Evolutionary conservation across 306 rosid genomes (phyloP).

Genomic region (Gleditsia sinensis): DNA sequence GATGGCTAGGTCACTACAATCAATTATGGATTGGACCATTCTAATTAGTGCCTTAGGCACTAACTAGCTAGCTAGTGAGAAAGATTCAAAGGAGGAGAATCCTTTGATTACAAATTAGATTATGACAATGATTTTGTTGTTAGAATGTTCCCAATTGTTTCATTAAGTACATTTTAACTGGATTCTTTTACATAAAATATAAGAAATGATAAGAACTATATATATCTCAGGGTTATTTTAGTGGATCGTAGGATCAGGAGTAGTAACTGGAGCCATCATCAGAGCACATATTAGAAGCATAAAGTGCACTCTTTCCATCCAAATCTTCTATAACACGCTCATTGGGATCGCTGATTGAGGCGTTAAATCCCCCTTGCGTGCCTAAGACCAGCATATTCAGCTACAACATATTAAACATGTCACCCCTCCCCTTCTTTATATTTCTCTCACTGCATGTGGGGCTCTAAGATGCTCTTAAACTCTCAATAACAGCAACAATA

Average conservation of each 20-base stretch:
- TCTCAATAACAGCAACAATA: too few relatives aligned
- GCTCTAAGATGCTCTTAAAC: too few relatives aligned
- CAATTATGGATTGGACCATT: constrained; percentile 49
- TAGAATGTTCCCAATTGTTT: constrained; percentile 50
- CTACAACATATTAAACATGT: constrained; percentile 7
- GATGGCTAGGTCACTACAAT: too few relatives aligned
- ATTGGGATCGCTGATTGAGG: constrained; percentile 37
- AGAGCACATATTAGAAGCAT: constrained; percentile 25
- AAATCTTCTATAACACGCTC: constrained; percentile 30
- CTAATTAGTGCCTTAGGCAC: constrained; percentile 58
- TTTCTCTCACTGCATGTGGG: too few relatives aligned
- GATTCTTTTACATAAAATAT: constrained; percentile 25
- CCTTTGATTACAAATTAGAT: constrained; percentile 35
- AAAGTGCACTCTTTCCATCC: constrained; percentile 35
- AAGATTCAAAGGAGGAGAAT: constrained; percentile 35
- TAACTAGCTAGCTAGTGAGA: constrained; percentile 39
- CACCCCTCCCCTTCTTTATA: background rate
- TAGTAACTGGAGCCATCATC: constrained; percentile 24
- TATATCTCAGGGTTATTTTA: background rate
- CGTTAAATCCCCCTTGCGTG: constrained; percentile 32
- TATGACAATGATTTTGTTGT: constrained; percentile 47
- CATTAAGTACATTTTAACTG: constrained; percentile 37
- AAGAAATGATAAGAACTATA: background rate
- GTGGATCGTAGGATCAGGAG: constrained; percentile 31
- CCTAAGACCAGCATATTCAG: constrained; percentile 35